These are phyloP conservation scores for Solanum pennellii DNA, from an alignment of 257 asterid species.

Conservation along the genomic window DNA sequence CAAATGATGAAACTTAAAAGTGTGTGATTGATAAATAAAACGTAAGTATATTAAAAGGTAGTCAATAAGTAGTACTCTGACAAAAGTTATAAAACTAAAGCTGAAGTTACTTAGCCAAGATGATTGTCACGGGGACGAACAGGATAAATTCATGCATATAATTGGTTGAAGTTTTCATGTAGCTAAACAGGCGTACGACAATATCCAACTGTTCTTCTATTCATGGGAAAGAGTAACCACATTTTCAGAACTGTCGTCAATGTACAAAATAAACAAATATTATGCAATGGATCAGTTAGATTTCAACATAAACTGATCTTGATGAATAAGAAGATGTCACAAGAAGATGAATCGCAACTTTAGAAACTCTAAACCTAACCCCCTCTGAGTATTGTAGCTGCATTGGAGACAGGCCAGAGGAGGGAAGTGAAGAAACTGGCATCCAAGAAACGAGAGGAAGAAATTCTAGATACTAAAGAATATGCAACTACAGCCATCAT, in stretches of 20 bases:
- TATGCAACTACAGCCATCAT: not conserved
- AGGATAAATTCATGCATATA: not conserved
- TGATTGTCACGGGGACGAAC: not conserved
- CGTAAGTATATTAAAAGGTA: not conserved
- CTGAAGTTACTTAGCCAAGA: not conserved
- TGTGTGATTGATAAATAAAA: not conserved
- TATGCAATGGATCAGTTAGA: not conserved
- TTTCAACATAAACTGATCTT: not conserved
- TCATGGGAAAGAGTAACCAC: not conserved
- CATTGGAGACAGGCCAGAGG: not conserved
- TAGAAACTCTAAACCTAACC: not conserved
- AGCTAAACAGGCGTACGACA: not conserved
- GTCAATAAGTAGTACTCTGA: not conserved
- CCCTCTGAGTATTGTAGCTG: not conserved
- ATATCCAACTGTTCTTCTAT: not conserved
- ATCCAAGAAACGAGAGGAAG: not conserved
- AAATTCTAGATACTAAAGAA: not conserved
- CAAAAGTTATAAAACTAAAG: not conserved
- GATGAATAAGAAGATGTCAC: not conserved
- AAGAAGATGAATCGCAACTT: not conserved
- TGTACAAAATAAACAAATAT: not conserved
- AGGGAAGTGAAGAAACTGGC: not conserved
- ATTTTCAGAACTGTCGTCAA: not conserved
- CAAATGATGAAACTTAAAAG: not conserved
- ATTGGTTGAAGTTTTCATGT: not conserved